Conservation (phyloP, 306 rosid species). For the Phaseolus lunatus region DNA sequence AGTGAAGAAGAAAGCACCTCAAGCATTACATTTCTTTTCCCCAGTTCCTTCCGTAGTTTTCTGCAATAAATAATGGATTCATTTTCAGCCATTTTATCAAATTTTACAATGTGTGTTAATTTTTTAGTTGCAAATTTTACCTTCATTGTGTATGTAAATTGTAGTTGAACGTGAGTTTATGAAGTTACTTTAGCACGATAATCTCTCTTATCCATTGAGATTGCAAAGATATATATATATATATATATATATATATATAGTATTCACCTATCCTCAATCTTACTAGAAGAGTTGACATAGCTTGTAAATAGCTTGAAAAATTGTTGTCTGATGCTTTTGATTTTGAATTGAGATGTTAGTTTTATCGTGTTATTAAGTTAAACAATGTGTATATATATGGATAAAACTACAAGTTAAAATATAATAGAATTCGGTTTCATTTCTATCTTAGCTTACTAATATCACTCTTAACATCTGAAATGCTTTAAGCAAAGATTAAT, state of each 20-base stretch:
- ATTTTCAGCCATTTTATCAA: background rate
- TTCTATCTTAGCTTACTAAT: constrained; percentile 2
- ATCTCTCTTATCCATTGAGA: background rate
- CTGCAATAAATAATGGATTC: background rate
- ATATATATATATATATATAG: no score
- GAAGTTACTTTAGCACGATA: background rate
- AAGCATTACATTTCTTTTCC: constrained; percentile 9
- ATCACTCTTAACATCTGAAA: background rate
- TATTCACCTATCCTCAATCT: no score
- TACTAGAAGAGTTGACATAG: background rate
- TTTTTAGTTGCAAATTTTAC: background rate
- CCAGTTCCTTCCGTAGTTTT: constrained; percentile 5
- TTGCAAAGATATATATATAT: background rate
- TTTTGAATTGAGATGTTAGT: background rate
- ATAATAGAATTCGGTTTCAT: background rate
- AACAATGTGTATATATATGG: background rate
- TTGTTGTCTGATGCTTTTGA: constrained; percentile 2
- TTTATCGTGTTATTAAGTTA: background rate
- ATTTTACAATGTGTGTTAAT: background rate
- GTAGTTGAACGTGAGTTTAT: background rate
- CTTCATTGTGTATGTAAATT: background rate
- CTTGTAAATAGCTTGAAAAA: no score
- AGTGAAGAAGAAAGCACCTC: background rate
- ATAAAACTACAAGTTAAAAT: background rate
- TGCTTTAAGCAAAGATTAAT: background rate